A percentile compares a stretch with the other conserved stretches of the same genome.
phyloP scores from a whole-genome alignment of 441 rosid species.

The Erodium trifolium region DNA sequence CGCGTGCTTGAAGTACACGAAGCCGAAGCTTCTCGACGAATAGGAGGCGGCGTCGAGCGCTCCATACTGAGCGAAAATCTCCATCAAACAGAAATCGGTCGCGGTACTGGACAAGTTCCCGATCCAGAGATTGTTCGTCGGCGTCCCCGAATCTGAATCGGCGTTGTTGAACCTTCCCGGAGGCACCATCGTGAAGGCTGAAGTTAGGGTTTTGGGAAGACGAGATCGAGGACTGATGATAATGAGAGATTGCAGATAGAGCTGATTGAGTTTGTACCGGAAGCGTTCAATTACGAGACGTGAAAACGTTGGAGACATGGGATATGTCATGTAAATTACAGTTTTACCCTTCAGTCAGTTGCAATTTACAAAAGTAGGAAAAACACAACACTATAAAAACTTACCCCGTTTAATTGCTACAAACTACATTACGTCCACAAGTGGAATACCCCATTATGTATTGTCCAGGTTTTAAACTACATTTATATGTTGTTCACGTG shows the following conservation, averaged over 20 bases:
- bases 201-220: neutral
- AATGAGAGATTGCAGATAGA: neutral
- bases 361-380: no score
- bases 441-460: no score
- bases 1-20: conserved; percentile 55
- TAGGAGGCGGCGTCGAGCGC: conserved; percentile 56
- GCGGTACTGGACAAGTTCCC: conserved; percentile 50
- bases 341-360: neutral
- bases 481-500: no score
- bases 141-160: conserved; percentile 27
- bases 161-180: conserved; percentile 17
- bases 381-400: no score
- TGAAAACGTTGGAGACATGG: neutral
- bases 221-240: neutral
- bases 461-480: no score
- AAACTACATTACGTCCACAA: no score
- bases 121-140: conserved; percentile 78
- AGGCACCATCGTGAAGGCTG: conserved; percentile 26
- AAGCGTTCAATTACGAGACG: neutral
- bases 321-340: neutral
- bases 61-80: conserved; percentile 47
- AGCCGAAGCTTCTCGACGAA: conserved; percentile 59
- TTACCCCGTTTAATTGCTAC: no score
- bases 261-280: no score
- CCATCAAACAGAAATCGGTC: conserved; percentile 50